Base-by-base conservation (phyloP, 2,329 filamentous ascomycete species). In the Cytospora piceicola region DNA sequence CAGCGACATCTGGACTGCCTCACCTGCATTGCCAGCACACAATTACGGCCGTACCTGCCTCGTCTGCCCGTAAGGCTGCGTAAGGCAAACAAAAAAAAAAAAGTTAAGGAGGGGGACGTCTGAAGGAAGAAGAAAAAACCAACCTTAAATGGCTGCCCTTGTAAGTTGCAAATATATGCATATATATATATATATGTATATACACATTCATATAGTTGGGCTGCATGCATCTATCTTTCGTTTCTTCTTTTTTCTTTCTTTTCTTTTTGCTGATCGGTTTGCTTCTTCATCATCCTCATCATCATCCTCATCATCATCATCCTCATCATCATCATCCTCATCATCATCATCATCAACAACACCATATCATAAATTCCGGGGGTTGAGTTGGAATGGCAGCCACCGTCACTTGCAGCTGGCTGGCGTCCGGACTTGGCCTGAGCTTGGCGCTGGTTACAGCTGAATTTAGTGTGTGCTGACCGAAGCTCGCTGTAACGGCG, bases 81-180 rank as follows among this genome's bases (percentile, higher is more conserved):
- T 42, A 42, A 7, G 39, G 39, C 39, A n/a, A n/a, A n/a, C n/a
- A n/a, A n/a, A n/a, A n/a, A n/a, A n/a, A n/a, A n/a, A n/a, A n/a
- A n/a, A n/a, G 36, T 17, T 39, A 14, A 39, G 36, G 36, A 39
- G 36, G 36, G 30, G 12, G 36, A 39, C 15, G n/a, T 39, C 22
- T 46, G 4, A 15, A 24, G 3, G 2, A 12, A 24, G 14, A 8
- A 20, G 8, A 22, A 24, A 53, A n/a, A n/a, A n/a, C n/a, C 27
- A 17, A 30, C 36, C 34, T 58, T 67, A 61, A 55, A 67, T 67
- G 65, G 65, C 65, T 65, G 65, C 65, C 30, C 58, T 67, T 49
- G 65, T 67, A 39, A 67, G 65, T 67, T 46, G 17, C n/a, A 22
- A 30, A 15, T 24, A 56, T 30, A 39, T 27, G 24, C 32, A 17